Evolutionary conservation across 768 basidiomycete genomes (phyloP), one percentile per base, ranked within the genome.

Genomic region (Termitomyces heimii): DNA sequence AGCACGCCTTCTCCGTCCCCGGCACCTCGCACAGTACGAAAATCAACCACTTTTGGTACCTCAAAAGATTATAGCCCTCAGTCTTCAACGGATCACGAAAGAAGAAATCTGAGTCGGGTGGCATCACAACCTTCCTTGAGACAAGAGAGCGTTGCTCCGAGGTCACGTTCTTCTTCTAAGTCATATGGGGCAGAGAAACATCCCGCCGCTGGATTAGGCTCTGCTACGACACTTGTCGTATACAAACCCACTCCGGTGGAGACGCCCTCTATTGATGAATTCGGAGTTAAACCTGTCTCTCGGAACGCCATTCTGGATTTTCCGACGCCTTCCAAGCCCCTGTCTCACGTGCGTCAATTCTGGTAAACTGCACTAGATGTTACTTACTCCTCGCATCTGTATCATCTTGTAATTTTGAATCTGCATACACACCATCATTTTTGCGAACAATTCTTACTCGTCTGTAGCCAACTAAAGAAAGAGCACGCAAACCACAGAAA

Each of bases 341-440:
- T 91, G 77, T 85, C 82, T 73, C 89, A 92, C 84, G 89, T 92
- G 83, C 88, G 89, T 91, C 81, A 82, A 78, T 82, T 84, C 78
- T 77, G 86, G 84, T 83, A 76, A 82, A 76, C 67, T 66, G 66
- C 62, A 70, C 71, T 62, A 68, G 74, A 77, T 71, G 68, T 78
- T 84, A 56, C 73, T 75, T 74, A 72, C 63, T 63, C 62, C 65
- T 65, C 65, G 65, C 55, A 66, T 64, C 59, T 60, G 63, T 63
- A 68, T 52, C 22, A 37, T 52, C 31, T 47, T 48, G 50, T 71
- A 66, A 66, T 66, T 66, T 20, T 37, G 55, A 60, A 60, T 50
- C 54, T 64, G 54, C 58, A 58, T 60, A 54, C 46, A 58, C 60
- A 44, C 57, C 52, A 49, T 59, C 39, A 58, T 44, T 59, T 57